These are phyloP conservation scores for Rhodocollybia butyracea DNA, from an alignment of 768 basidiomycete genomes.

Conservation along the genomic window DNA sequence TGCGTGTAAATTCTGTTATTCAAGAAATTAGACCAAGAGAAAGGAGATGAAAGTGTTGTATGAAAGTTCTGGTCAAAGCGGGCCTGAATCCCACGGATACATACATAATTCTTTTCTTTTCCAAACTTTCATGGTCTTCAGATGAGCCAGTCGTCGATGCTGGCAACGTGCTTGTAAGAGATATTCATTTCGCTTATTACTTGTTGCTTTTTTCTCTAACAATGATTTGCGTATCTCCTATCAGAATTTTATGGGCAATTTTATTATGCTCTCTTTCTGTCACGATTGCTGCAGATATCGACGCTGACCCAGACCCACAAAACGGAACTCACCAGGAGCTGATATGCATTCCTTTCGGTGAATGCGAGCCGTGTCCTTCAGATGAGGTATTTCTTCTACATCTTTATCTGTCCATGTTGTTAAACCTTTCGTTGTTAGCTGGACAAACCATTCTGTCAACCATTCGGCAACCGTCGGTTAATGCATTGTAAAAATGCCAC, in stretches of 20 bases:
- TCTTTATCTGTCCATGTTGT: constrained; percentile 5
- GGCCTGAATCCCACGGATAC: constrained; percentile 27
- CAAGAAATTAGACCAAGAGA: no score
- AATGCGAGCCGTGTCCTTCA: constrained; percentile 61
- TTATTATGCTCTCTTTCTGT: neutral
- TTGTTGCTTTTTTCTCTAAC: no score
- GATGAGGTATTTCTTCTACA: constrained; percentile 44
- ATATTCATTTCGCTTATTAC: no score
- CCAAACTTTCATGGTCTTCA: constrained; percentile 31
- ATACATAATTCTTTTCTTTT: constrained; percentile 11
- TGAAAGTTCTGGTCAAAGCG: no score
- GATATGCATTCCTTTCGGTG: constrained; percentile 42
- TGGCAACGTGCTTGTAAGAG: constrained; percentile 32
- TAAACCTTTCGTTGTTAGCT: constrained; percentile 41
- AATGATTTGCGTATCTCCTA: no score
- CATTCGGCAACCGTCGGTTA: constrained; percentile 91
- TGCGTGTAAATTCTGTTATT: constrained; percentile 3
- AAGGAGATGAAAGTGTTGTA: no score
- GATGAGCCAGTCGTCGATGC: constrained; percentile 30
- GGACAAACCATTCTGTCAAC: constrained; percentile 87
- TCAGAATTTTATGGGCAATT: constrained; percentile 1
- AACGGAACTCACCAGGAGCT: constrained; percentile 27
- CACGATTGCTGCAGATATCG: neutral
- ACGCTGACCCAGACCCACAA: constrained; percentile 5
- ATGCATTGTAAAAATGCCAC: constrained; percentile 68